A percentile compares a stretch with the other conserved stretches of the same genome.
phyloP scores from a whole-genome alignment of 2,329 filamentous ascomycete species.

The Pseudogymnoascus sp. region DNA sequence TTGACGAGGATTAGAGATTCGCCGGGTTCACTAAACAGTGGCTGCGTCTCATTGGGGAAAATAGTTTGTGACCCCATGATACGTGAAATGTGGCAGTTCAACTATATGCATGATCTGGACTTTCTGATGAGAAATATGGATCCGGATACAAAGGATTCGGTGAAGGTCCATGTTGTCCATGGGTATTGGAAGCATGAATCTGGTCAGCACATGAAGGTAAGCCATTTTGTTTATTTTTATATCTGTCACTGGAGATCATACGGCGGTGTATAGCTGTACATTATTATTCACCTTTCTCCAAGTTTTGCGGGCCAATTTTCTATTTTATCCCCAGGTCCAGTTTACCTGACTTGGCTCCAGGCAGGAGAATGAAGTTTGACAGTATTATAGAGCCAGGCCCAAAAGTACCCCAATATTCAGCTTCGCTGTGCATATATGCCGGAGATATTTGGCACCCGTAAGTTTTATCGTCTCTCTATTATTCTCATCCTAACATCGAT shows the following conservation, averaged over 20 bases:
- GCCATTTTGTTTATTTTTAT: background rate
- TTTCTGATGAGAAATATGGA: conserved; percentile 51
- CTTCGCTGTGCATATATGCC: conserved; percentile 71
- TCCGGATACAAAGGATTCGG: conserved; percentile 41
- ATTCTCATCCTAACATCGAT: background rate
- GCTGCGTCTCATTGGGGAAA: conserved; percentile 46
- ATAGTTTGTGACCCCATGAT: conserved; percentile 54
- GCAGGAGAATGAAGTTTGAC: background rate
- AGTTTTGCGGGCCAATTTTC: background rate
- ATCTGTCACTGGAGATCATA: background rate
- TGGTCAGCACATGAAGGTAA: conserved; percentile 34
- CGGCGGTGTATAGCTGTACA: no score
- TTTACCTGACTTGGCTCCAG: background rate
- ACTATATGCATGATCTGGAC: conserved; percentile 47
- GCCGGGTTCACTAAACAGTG: conserved; percentile 42
- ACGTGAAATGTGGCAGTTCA: conserved; percentile 47
- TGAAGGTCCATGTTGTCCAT: conserved; percentile 52
- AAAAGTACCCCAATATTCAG: conserved; percentile 56
- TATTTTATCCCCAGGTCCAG: background rate
- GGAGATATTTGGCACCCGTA: conserved; percentile 79
- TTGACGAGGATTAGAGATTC: conserved; percentile 50
- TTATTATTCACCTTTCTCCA: no score
- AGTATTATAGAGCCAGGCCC: conserved; percentile 46
- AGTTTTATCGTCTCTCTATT: conserved; percentile 30
- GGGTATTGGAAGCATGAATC: conserved; percentile 61